Evolutionary conservation across 164 flowering plant genomes (phyloP).

Genomic region (Nymphaea colorata): DNA sequence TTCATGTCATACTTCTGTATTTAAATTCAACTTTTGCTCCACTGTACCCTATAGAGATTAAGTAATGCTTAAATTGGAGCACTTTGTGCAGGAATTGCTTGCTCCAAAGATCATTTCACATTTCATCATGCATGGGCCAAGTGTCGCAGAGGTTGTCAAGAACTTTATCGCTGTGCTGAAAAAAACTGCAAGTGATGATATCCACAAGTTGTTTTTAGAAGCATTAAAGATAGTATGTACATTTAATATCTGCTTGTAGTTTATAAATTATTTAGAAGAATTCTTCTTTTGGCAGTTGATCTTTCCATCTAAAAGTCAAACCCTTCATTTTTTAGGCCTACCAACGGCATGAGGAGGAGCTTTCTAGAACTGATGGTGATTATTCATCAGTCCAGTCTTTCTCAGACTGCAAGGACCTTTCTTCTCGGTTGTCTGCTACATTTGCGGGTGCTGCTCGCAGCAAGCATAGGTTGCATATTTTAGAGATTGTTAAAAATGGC

Average conservation of each 20-base stretch:
- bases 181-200: constrained; percentile 48
- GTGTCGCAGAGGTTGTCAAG: constrained; percentile 76
- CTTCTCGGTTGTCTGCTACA: constrained; percentile 67
- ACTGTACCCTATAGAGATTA: background rate
- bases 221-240: constrained; percentile 67
- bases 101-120: constrained; percentile 85
- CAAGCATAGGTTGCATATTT: constrained; percentile 62
- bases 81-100: constrained; percentile 66
- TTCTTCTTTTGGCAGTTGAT: background rate
- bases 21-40: background rate
- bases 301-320: background rate
- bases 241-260: background rate
- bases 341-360: constrained; percentile 34
- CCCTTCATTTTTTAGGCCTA: constrained; percentile 34
- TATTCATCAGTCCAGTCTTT: constrained; percentile 33
- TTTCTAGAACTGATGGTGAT: constrained; percentile 33
- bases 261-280: background rate
- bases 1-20: too few relatives aligned
- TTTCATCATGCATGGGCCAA: constrained; percentile 75
- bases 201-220: constrained; percentile 54
- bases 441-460: constrained; percentile 71
- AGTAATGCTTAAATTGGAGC: background rate
- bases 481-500: constrained; percentile 68
- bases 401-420: constrained; percentile 61
- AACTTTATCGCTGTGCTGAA: constrained; percentile 52